A percentile compares a stretch with the other conserved stretches of the same genome.
Evolutionary conservation across 805 yeast species (phyloP).

Genomic region (Zygoascus biomembranicola): DNA sequence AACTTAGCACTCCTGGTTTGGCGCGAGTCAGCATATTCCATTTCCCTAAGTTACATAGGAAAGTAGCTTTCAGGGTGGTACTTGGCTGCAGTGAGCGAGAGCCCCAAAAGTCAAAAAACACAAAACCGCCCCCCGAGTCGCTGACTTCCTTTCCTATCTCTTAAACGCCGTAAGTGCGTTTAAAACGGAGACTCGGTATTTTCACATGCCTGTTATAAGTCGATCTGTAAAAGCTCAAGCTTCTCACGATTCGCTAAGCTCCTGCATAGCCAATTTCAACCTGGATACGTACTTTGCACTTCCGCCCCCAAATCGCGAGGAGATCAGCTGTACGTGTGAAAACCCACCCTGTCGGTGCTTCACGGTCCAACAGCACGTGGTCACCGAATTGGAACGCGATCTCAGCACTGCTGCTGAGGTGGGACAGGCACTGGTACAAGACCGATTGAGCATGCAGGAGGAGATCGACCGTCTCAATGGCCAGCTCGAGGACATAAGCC

Average conservation of each 20-base stretch:
- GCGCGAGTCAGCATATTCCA: too few species aligned
- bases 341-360: conserved; percentile 11
- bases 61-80: too few species aligned
- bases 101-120: too few species aligned
- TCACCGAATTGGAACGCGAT: conserved; percentile 10
- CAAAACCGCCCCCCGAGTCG: too few species aligned
- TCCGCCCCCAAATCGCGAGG: background rate
- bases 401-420: conserved; percentile 16
- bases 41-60: too few species aligned
- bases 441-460: conserved; percentile 6
- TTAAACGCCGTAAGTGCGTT: too few species aligned
- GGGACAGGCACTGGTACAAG: conserved; percentile 15
- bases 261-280: background rate
- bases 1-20: too few species aligned
- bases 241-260: background rate
- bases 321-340: background rate
- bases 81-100: too few species aligned
- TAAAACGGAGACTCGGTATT: too few species aligned
- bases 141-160: too few species aligned
- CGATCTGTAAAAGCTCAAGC: background rate
- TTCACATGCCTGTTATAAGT: background rate
- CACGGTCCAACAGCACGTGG: conserved; percentile 4
- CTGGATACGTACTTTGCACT: background rate
- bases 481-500: conserved; percentile 6
- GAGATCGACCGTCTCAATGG: conserved; percentile 7